Evolutionary conservation across 2,329 filamentous ascomycete genomes (phyloP).

Genomic region (Didymella sp.): DNA sequence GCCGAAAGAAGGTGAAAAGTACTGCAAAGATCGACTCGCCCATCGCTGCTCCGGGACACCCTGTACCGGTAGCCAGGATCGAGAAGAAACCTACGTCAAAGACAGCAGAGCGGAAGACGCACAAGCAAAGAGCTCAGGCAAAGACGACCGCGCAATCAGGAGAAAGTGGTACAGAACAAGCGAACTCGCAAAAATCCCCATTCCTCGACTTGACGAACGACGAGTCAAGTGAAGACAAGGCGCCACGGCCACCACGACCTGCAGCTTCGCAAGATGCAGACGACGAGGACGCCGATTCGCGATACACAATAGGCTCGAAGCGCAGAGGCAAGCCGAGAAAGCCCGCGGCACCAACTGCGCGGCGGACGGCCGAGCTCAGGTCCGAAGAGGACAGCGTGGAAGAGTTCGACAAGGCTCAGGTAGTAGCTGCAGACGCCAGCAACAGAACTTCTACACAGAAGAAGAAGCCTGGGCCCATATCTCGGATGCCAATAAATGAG

Average conservation of each 20-base stretch:
- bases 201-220: not conserved
- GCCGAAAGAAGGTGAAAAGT: constrained; percentile 11
- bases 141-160: not conserved
- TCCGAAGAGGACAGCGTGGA: constrained; percentile 15
- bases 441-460: not conserved
- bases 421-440: not conserved
- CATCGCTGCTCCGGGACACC: not conserved
- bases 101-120: not conserved
- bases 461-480: not conserved
- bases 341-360: not conserved
- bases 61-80: not conserved
- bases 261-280: constrained; percentile 3
- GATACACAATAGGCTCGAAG: constrained; percentile 12
- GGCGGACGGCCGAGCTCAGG: constrained; percentile 10
- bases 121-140: not conserved
- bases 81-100: not conserved
- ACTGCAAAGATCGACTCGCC: not conserved
- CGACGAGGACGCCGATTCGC: constrained; percentile 12
- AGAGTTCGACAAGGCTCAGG: constrained; percentile 14
- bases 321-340: not conserved
- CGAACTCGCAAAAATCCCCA: not conserved
- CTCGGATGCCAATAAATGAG: not conserved
- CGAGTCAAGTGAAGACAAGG: constrained; percentile 9
- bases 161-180: no score
- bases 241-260: not conserved